Conservation (phyloP, 2,329 filamentous ascomycete genomes). For the Colletotrichum orchidophilum region DNA sequence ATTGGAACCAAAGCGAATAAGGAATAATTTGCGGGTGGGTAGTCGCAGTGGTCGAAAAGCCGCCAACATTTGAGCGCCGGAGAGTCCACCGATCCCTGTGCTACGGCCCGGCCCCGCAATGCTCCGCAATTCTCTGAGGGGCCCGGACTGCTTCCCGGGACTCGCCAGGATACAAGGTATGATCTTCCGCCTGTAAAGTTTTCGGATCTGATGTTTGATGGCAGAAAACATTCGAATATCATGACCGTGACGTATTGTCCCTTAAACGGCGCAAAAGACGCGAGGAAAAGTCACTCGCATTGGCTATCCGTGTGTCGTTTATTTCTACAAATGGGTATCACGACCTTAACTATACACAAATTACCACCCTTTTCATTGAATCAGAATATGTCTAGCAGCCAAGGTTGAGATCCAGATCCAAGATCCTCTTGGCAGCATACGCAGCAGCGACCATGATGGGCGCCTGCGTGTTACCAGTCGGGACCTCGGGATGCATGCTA, state of each 20-base stretch:
- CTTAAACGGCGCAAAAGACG: fast-evolving
- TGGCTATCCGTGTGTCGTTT: background rate
- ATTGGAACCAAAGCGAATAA: too few relatives aligned
- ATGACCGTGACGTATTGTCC: background rate
- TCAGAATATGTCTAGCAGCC: background rate
- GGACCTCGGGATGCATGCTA: slow-evolving; percentile 47
- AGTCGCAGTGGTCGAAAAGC: too few relatives aligned
- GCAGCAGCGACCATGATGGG: slow-evolving; percentile 33
- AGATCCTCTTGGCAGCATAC: slow-evolving; percentile 28
- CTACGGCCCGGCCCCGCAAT: too few relatives aligned
- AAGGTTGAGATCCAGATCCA: background rate
- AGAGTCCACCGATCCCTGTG: too few relatives aligned
- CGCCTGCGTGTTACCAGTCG: slow-evolving; percentile 33
- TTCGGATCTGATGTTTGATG: background rate
- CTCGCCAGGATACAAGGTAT: too few relatives aligned
- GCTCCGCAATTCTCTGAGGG: too few relatives aligned
- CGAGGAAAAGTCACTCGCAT: background rate
- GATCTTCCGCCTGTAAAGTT: background rate
- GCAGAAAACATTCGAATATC: background rate
- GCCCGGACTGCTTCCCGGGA: too few relatives aligned
- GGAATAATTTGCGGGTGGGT: too few relatives aligned
- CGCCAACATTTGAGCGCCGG: too few relatives aligned
- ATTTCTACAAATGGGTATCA: background rate
- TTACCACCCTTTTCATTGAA: background rate
- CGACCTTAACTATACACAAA: background rate